phyloP scores from a whole-genome alignment of 139 green algal genomes.

The Haematococcus lacustris region DNA sequence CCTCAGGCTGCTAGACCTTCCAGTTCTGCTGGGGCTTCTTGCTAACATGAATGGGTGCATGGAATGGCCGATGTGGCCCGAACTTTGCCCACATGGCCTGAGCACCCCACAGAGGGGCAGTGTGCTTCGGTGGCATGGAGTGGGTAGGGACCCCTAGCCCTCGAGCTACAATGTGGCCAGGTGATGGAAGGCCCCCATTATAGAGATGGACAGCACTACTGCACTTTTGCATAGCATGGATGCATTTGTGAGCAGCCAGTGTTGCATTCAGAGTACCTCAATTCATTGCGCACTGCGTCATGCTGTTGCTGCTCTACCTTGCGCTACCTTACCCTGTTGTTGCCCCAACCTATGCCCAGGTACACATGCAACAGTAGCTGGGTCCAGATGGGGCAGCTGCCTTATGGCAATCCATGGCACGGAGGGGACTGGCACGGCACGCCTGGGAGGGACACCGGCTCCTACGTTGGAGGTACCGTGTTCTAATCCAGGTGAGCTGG shows the following conservation, averaged over 20 bases:
- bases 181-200: no score
- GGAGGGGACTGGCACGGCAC: slow-evolving; percentile 33
- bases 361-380: slow-evolving; percentile 2
- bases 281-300: not conserved
- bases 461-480: slow-evolving; percentile 26
- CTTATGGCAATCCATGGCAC: slow-evolving; percentile 35
- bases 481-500: no score
- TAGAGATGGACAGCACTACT: not conserved
- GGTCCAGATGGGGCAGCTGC: slow-evolving; percentile 21
- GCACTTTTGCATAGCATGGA: not conserved
- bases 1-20: not conserved
- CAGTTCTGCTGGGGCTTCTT: no score
- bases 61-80: not conserved
- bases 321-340: not conserved
- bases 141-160: not conserved
- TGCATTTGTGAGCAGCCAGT: not conserved
- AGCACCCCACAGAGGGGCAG: not conserved
- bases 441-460: slow-evolving; percentile 29
- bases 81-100: not conserved
- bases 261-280: not conserved
- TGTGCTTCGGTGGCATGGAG: not conserved
- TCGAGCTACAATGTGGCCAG: no score
- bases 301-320: not conserved
- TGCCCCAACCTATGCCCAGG: slow-evolving; percentile 6
- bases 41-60: not conserved